Percentiles rank a stretch among this genome's conserved stretches.
Conservation (phyloP, 306 rosid species). For the Trichosanthes cucumerina region DNA sequence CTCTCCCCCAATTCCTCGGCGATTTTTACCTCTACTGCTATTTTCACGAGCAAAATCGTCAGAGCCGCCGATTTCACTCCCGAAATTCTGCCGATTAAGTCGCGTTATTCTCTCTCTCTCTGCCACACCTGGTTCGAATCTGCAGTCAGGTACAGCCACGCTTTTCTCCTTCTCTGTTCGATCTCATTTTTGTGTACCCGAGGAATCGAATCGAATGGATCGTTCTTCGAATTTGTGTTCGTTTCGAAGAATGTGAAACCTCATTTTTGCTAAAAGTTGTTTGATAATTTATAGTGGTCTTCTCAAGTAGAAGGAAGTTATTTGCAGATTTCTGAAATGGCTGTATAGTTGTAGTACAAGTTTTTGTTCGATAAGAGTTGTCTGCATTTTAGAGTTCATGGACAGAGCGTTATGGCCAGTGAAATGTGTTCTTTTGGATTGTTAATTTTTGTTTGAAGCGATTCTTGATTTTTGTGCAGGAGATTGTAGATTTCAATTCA, state of each 20-base stretch:
- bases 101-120: not conserved
- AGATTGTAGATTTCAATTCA: not conserved
- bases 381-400: not conserved
- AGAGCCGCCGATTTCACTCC: slow-evolving; percentile 7
- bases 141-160: slow-evolving; percentile 2
- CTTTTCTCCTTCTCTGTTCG: not conserved
- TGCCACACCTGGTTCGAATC: not conserved
- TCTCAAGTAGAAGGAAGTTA: not conserved
- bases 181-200: not conserved
- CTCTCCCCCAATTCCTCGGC: slow-evolving; percentile 4
- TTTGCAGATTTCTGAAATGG: not conserved
- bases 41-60: not conserved
- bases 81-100: not conserved
- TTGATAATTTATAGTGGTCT: not conserved
- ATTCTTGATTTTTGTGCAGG: not conserved
- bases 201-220: not conserved
- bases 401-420: not conserved
- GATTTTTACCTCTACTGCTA: slow-evolving; percentile 1
- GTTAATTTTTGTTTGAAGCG: not conserved
- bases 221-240: not conserved
- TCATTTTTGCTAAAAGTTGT: not conserved
- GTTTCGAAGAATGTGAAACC: not conserved
- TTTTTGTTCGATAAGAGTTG: too few species aligned
- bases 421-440: not conserved
- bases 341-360: too few species aligned